A percentile compares a stretch with the other conserved stretches of the same genome.
These are phyloP conservation scores for Xylariaceae sp. DNA, from an alignment of 2,329 filamentous ascomycete genomes.

Conservation along the genomic window DNA sequence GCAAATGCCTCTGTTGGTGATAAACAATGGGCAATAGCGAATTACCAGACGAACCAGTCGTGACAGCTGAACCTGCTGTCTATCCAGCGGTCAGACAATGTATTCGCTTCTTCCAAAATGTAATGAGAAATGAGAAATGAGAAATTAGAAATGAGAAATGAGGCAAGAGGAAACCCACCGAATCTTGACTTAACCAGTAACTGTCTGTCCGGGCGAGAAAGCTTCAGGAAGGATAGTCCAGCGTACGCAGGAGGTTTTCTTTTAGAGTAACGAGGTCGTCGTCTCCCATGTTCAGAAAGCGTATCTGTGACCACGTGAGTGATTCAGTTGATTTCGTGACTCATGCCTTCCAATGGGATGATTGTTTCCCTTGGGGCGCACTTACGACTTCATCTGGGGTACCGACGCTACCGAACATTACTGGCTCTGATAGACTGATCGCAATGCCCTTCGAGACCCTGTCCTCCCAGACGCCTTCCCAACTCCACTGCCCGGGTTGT, in stretches of 20 bases:
- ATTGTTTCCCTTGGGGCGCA: constrained; percentile 14
- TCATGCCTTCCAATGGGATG: not conserved
- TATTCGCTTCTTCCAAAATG: not conserved
- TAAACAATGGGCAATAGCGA: not conserved
- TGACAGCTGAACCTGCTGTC: not conserved
- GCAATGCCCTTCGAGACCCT: constrained; percentile 75
- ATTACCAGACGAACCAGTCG: not conserved
- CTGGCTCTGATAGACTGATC: constrained; percentile 69
- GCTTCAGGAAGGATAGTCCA: constrained; percentile 32
- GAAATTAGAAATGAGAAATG: not conserved
- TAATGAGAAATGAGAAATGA: not conserved
- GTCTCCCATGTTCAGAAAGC: constrained; percentile 60
- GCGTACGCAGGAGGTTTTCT: constrained; percentile 51
- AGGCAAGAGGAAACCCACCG: constrained; percentile 1
- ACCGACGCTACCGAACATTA: constrained; percentile 64
- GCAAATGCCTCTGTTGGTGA: not conserved
- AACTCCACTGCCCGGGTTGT: constrained; percentile 85
- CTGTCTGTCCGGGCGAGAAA: not conserved
- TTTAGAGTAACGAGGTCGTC: constrained; percentile 53
- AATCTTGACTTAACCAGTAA: not conserved
- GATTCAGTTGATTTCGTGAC: not conserved
- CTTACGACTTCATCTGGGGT: constrained; percentile 67
- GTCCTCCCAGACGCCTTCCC: constrained; percentile 95
- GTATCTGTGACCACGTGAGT: constrained; percentile 43
- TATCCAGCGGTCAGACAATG: not conserved